A percentile compares a stretch with the other conserved stretches of the same genome.
phyloP scores from a whole-genome alignment of 441 rosid species.

The Euphorbia corollata region DNA sequence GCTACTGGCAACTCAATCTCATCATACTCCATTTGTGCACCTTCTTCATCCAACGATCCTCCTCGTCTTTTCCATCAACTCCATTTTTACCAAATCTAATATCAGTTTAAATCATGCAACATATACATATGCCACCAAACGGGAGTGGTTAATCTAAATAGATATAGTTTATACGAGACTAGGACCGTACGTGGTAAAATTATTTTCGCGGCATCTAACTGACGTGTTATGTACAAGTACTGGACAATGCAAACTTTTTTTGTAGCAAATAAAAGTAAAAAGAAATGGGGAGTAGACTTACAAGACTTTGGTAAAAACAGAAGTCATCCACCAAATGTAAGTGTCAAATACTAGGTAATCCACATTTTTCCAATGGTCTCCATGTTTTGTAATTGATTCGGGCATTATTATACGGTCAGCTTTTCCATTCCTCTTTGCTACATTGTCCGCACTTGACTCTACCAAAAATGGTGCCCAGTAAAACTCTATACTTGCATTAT shows the following conservation, averaged over 20 bases:
- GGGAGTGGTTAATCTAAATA: too few species aligned
- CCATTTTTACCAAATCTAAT: constrained; percentile 4
- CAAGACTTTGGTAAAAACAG: constrained; percentile 60
- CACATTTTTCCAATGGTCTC: constrained; percentile 52
- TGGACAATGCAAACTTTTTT: too few species aligned
- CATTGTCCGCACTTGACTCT: constrained; percentile 68
- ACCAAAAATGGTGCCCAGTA: constrained; percentile 92
- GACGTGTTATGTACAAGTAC: too few species aligned
- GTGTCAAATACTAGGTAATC: constrained; percentile 75
- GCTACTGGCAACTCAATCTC: constrained; percentile 57
- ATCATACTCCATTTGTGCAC: constrained; percentile 45
- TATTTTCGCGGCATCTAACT: too few species aligned
- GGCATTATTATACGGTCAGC: constrained; percentile 70
- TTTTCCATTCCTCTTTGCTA: constrained; percentile 44
- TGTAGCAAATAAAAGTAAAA: too few species aligned
- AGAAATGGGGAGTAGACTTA: constrained; percentile 27
- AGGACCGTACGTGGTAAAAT: too few species aligned
- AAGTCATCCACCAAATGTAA: constrained; percentile 91
- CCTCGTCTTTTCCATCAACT: constrained; percentile 34
- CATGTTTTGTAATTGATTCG: constrained; percentile 63
- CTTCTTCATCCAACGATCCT: constrained; percentile 55
- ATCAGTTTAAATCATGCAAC: neutral
- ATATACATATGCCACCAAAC: too few species aligned
- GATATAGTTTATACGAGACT: too few species aligned
- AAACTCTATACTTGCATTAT: constrained; percentile 53